A percentile compares a stretch with the other conserved stretches of the same genome.
Conservation (phyloP, 2,329 filamentous ascomycete genomes). For the Seiridium unicorne region DNA sequence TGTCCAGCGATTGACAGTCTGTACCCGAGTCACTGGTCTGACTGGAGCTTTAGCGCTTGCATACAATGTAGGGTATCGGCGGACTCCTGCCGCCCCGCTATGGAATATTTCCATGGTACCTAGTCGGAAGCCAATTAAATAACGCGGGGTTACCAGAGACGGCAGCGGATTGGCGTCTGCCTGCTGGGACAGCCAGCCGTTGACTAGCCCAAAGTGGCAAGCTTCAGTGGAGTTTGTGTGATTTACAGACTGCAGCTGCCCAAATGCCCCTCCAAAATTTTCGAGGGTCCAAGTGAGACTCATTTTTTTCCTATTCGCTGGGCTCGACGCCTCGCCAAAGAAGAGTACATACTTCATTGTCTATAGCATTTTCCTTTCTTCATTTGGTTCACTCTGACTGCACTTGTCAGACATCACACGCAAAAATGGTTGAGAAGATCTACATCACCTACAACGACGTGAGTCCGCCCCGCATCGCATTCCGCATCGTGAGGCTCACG, state of each 20-base stretch:
- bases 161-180: not conserved
- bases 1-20: no score
- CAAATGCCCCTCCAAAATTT: constrained; percentile 5
- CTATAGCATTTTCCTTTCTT: not conserved
- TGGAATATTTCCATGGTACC: not conserved
- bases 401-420: not conserved
- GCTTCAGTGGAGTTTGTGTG: not conserved
- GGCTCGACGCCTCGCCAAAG: not conserved
- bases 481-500: not conserved
- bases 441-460: constrained; percentile 94
- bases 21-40: not conserved
- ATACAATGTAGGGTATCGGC: not conserved
- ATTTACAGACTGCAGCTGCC: not conserved
- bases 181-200: not conserved
- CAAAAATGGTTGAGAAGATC: constrained; percentile 77
- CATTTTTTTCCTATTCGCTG: not conserved
- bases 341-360: not conserved
- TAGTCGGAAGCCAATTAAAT: not conserved
- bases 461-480: constrained; percentile 32
- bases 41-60: not conserved
- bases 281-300: not conserved
- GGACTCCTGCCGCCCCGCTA: not conserved
- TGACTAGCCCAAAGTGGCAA: not conserved
- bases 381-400: not conserved
- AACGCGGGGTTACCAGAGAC: not conserved